Conservation (phyloP, 371 early-diverging fungal species). For the Chytridium lagenaria region DNA sequence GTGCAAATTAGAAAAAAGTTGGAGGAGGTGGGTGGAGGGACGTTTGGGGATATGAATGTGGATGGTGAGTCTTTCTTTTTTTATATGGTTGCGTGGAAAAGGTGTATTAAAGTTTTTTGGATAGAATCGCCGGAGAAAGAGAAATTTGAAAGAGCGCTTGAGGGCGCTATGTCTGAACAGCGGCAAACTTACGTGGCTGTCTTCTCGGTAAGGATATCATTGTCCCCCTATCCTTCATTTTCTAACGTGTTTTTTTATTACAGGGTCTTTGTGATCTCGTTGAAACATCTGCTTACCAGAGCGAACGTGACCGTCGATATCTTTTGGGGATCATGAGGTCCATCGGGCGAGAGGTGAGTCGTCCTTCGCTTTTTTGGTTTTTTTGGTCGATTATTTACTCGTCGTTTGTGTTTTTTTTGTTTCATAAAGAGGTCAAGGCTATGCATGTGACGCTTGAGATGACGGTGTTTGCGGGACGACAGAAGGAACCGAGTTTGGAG, state of each 20-base stretch:
- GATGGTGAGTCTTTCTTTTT: neutral
- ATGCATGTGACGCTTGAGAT: slow-evolving; percentile 71
- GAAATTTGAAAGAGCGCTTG: slow-evolving; percentile 66
- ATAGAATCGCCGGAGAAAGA: slow-evolving; percentile 46
- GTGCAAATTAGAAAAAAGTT: slow-evolving; percentile 68
- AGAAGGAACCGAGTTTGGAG: slow-evolving; percentile 61
- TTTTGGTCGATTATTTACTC: neutral
- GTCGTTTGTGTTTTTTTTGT: slow-evolving; percentile 26
- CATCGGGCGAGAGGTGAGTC: slow-evolving; percentile 65
- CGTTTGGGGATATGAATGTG: slow-evolving; percentile 8
- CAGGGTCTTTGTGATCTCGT: slow-evolving; percentile 65
- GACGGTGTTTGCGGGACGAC: slow-evolving; percentile 70
- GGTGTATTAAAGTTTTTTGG: no score
- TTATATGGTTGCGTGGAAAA: no score
- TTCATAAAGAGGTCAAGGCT: slow-evolving; percentile 68
- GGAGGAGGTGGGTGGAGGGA: slow-evolving; percentile 43
- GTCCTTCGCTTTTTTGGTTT: slow-evolving; percentile 1
- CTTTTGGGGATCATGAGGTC: slow-evolving; percentile 83
- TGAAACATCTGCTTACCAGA: slow-evolving; percentile 51
- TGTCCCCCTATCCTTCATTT: neutral
- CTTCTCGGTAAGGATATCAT: slow-evolving; percentile 57
- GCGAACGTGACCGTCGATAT: slow-evolving; percentile 70
- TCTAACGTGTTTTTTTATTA: neutral
- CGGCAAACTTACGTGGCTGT: slow-evolving; percentile 79
- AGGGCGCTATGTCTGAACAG: slow-evolving; percentile 76